Evolutionary conservation across 2,329 filamentous ascomycete genomes (phyloP).

Genomic region (Pseudogymnoascus sp.): DNA sequence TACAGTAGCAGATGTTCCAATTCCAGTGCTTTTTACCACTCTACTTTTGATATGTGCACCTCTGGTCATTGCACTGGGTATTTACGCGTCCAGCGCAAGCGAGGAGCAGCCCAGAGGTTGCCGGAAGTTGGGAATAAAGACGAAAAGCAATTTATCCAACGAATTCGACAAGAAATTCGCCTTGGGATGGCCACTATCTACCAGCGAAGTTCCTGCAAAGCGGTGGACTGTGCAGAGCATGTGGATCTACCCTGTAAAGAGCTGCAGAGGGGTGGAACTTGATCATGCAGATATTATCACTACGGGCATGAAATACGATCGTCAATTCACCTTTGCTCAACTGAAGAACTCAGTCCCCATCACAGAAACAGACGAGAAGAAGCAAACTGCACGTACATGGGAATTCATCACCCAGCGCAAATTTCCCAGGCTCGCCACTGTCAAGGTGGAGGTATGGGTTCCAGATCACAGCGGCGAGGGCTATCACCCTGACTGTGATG

Average conservation of each 20-base stretch:
- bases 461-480: constrained; percentile 51
- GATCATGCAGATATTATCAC: constrained; percentile 52
- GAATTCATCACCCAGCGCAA: constrained; percentile 62
- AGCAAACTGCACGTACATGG: constrained; percentile 45
- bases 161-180: constrained; percentile 45
- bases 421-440: constrained; percentile 60
- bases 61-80: constrained; percentile 26
- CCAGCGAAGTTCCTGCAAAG: constrained; percentile 29
- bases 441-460: constrained; percentile 60
- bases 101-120: constrained; percentile 39
- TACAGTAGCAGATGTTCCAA: constrained; percentile 24
- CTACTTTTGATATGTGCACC: constrained; percentile 27
- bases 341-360: constrained; percentile 37
- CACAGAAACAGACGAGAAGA: constrained; percentile 29
- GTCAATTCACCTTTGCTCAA: constrained; percentile 76
- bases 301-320: constrained; percentile 68
- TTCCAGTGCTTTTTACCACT: constrained; percentile 25
- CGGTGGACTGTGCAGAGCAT: constrained; percentile 55
- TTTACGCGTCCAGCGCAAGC: constrained; percentile 28
- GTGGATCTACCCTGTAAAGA: constrained; percentile 76
- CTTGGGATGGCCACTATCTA: constrained; percentile 28
- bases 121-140: constrained; percentile 41
- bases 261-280: constrained; percentile 69
- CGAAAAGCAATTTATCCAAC: constrained; percentile 44
- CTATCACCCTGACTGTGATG: constrained; percentile 40